Evolutionary conservation across 1,139 yeast genomes (phyloP), one percentile per base, ranked within the genome.

Genomic region (Sugiyamaella grinbergsii): DNA sequence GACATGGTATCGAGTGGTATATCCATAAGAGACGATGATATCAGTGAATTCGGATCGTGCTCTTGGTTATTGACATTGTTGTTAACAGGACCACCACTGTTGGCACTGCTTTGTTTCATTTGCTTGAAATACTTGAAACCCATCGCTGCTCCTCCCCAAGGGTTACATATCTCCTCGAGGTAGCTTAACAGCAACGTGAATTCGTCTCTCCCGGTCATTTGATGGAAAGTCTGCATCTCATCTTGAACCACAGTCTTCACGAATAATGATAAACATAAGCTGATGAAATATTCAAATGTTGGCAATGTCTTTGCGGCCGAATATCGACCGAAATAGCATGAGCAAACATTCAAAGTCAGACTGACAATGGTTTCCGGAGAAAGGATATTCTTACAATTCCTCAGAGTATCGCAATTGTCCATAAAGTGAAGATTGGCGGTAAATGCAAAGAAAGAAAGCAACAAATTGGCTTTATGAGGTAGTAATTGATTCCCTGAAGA

Each of bases 381-480:
- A 11, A 50, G 50, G 7, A 49, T 39, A 13, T 47, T 34, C 7
- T 36, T 38, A 22, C 46, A 29, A 11, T 20, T 32, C 31, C 42
- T n/a, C 22, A 42, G 26, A 22, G 49, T 36, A 11, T 42, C 50
- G 34, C 26, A 20, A 23, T 19, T 19, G 38, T 54, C 48, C 46
- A 55, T 37, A 13, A 54, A 31, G 37, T 54, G 34, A 15, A 50
- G 46, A 32, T 29, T 46, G 10, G 53, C 39, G 4, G 36, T 36
- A 26, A 50, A 50, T 3, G 58, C 34, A 20, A 52, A 49, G 43
- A 46, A 54, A n/a, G 50, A 51, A 37, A 55, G 38, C 22, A 54
- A 44, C 42, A 56, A 43, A 40, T 56, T 54, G 16, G 59, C 58
- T 11, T 44, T 37, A 29, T 55, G 59, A 10, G 59, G 59, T 16